Evolutionary conservation across 305 asterid species (phyloP).

Genomic region (Nicotiana rustica): DNA sequence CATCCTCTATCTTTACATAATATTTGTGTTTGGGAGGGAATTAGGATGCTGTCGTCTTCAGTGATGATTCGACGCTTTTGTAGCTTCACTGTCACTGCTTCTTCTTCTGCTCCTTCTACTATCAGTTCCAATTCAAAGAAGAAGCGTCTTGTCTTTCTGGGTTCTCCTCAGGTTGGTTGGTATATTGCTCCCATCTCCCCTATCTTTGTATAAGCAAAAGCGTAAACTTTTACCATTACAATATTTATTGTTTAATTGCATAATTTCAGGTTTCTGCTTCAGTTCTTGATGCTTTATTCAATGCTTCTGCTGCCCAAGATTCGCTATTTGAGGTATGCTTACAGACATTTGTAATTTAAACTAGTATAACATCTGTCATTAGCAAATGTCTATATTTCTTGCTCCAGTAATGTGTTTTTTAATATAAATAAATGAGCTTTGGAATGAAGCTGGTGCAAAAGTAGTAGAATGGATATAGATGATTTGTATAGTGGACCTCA

Average conservation of each 20-base stretch:
- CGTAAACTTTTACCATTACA: background rate
- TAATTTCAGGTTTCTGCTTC: slow-evolving; percentile 72
- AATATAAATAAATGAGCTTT: background rate
- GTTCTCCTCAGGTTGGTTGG: slow-evolving; percentile 75
- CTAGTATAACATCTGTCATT: background rate
- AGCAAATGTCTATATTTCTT: background rate
- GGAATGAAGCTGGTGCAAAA: background rate
- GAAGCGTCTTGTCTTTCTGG: slow-evolving; percentile 81
- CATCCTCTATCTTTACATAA: background rate
- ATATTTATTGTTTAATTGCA: slow-evolving; percentile 13
- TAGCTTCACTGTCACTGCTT: slow-evolving; percentile 60
- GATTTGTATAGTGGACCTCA: background rate
- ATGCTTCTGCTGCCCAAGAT: slow-evolving; percentile 73
- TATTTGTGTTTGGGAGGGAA: background rate
- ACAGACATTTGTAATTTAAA: background rate
- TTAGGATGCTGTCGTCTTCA: slow-evolving; percentile 61
- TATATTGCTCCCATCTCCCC: slow-evolving; percentile 2
- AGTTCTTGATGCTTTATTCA: slow-evolving; percentile 78
- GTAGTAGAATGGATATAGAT: background rate
- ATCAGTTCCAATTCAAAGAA: slow-evolving; percentile 50
- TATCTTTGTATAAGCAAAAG: background rate
- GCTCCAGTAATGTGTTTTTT: background rate
- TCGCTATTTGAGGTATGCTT: slow-evolving; percentile 70
- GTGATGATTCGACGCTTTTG: slow-evolving; percentile 80
- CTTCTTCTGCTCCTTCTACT: slow-evolving; percentile 46